Evolutionary conservation across 768 basidiomycete species (phyloP).

Genomic region (Pulveroboletus ravenelii): DNA sequence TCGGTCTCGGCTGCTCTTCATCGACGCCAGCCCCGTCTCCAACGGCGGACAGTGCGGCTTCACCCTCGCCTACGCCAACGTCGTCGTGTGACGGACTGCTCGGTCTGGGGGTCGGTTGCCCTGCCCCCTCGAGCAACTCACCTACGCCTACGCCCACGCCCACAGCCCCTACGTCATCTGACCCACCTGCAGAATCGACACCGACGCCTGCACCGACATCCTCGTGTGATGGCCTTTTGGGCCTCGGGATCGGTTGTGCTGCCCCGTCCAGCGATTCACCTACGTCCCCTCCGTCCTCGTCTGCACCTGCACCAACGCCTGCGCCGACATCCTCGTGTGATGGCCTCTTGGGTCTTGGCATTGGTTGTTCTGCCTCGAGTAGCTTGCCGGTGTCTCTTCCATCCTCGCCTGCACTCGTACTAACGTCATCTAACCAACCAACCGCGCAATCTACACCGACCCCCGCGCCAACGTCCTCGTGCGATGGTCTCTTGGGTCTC

Average conservation of each 20-base stretch:
- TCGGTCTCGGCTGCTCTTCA: conserved; percentile 20
- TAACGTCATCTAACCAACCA: not conserved
- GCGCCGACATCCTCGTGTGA: not conserved
- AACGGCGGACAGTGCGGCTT: not conserved
- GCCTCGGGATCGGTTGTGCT: not conserved
- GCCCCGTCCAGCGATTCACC: not conserved
- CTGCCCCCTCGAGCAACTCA: too few relatives aligned
- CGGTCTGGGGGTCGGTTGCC: too few relatives aligned
- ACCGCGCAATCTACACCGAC: not conserved
- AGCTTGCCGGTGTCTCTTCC: not conserved
- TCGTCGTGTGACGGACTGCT: too few relatives aligned
- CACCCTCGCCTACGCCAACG: not conserved
- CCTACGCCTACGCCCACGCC: too few relatives aligned
- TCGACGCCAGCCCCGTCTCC: conserved; percentile 5
- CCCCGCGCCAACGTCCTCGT: not conserved
- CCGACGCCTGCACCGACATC: not conserved
- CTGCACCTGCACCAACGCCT: not conserved
- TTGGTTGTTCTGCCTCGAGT: not conserved
- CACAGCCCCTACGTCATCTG: not conserved
- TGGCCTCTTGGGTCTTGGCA: not conserved
- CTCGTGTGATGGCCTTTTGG: conserved; percentile 2
- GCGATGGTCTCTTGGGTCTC: not conserved
- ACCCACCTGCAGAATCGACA: not conserved
- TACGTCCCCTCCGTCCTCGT: not conserved
- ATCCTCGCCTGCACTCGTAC: too few relatives aligned